Percentiles rank a stretch among this genome's conserved stretches.
Conservation (phyloP, 2,329 filamentous ascomycete genomes). For the Uncinocarpus reesii region DNA sequence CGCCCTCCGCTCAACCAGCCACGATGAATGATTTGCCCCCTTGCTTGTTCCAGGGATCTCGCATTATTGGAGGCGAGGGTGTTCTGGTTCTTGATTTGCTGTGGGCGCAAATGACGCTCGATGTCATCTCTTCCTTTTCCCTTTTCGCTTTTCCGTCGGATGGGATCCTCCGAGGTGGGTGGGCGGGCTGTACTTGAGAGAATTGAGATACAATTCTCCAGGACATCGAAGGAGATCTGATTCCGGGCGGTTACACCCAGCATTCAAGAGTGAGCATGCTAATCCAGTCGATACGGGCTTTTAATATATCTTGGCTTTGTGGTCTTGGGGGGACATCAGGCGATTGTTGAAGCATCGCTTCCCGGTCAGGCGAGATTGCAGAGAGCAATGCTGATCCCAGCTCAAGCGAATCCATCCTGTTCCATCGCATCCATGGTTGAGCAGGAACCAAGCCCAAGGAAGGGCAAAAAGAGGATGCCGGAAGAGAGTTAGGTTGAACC, state of each 20-base stretch:
- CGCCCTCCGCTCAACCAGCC: background rate
- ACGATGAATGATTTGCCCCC: conserved; percentile 1
- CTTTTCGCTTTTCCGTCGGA: too few relatives aligned
- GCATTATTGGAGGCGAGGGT: background rate
- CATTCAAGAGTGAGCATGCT: too few relatives aligned
- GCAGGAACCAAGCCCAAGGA: background rate
- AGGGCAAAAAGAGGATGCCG: background rate
- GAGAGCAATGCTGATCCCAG: background rate
- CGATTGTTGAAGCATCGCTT: too few relatives aligned
- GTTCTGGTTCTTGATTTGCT: conserved; percentile 2
- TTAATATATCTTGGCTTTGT: too few relatives aligned
- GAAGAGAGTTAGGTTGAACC: conserved; percentile 1
- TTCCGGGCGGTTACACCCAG: too few relatives aligned
- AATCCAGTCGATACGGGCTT: too few relatives aligned
- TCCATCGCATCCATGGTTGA: conserved; percentile 7
- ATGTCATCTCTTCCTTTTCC: conserved; percentile 3
- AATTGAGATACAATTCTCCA: too few relatives aligned
- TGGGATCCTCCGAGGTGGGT: too few relatives aligned
- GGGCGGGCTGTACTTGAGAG: too few relatives aligned
- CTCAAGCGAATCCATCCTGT: background rate
- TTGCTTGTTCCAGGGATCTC: background rate
- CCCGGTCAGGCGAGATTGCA: too few relatives aligned
- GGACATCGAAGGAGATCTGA: too few relatives aligned
- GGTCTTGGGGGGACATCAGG: too few relatives aligned
- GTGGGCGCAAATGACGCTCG: background rate